These are phyloP conservation scores for Artomyces pyxidatus DNA, from an alignment of 768 basidiomycete species.

Conservation along the genomic window DNA sequence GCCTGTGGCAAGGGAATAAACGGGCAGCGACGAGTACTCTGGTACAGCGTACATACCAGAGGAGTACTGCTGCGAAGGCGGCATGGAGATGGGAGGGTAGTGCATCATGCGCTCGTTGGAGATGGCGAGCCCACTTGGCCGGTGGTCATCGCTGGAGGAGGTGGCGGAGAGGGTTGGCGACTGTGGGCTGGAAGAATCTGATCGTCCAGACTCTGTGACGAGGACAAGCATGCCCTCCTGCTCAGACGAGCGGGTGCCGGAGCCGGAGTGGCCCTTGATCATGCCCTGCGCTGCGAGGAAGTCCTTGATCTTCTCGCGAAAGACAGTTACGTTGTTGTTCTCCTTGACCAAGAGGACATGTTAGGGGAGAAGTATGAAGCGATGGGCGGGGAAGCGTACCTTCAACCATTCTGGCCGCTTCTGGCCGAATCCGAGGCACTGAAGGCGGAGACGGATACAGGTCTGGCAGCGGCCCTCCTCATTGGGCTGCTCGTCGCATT, in stretches of 20 bases:
- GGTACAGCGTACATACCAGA: constrained; percentile 12
- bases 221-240: constrained; percentile 50
- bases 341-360: constrained; percentile 36
- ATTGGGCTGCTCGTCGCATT: constrained; percentile 75
- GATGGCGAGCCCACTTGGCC: constrained; percentile 21
- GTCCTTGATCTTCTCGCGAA: constrained; percentile 72
- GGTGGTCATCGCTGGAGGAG: constrained; percentile 32
- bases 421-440: constrained; percentile 79
- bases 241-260: constrained; percentile 50
- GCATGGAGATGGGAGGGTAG: constrained; percentile 18
- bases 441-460: constrained; percentile 70
- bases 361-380: background rate
- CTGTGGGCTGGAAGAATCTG: constrained; percentile 26
- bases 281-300: constrained; percentile 78
- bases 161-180: constrained; percentile 41
- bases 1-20: constrained; percentile 15
- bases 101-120: constrained; percentile 25
- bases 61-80: constrained; percentile 16
- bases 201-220: constrained; percentile 32
- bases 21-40: constrained; percentile 15
- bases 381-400: constrained; percentile 34
- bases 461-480: constrained; percentile 60
- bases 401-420: constrained; percentile 83
- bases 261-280: constrained; percentile 82
- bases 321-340: constrained; percentile 53